Base-by-base conservation (phyloP, 306 rosid genomes). In the barrel medic (Medicago truncatula) region DNA sequence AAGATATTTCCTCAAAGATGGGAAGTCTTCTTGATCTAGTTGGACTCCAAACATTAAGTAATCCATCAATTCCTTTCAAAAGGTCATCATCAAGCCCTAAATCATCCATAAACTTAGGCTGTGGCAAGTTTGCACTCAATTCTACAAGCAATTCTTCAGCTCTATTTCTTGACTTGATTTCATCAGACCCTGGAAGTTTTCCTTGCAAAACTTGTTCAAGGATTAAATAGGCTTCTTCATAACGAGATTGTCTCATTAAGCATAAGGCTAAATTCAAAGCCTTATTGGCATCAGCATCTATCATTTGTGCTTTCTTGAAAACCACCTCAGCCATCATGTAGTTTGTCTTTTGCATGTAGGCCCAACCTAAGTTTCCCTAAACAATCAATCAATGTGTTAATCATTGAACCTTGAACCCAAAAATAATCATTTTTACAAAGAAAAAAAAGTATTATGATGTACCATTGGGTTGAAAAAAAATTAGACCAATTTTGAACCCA, bases 361-460 rank as follows among this genome's bases (percentile, higher is more conserved):
- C 97, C 98, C 98, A 94, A 4, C 98, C 98, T 78, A 94, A 81
- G 82, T 94, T 94, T 25, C 97, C 98, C 96, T 94, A 85, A 67
- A 31, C 23, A 76, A 70, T 66, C 39, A 73, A 40, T 44, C 41
- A 58, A 23, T n/a, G 15, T 21, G 4, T 76, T 70, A 43, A 47
- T 52, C 12, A 39, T 39, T 39, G 70, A 6, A 13, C 4, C 4
- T 39, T 65, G 34, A 31, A 14, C 4, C 49, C 68, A 36, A 63
- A 36, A 62, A 36, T 9, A 63, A 16, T 36, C n/a, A 4, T 14
- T 8, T 62, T 14, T 17, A 62, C 1, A 15, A 50, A n/a, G 6
- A 49, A 49, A 14, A 49, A 14, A 4, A 4, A 47, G 17, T 3
- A 5, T 2, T 44, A 7, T 52, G 21, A 16, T 56, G 5, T 38